Evolutionary conservation across 73 alveolate genomes (phyloP).

Genomic region (Paramecium sonneborni): DNA sequence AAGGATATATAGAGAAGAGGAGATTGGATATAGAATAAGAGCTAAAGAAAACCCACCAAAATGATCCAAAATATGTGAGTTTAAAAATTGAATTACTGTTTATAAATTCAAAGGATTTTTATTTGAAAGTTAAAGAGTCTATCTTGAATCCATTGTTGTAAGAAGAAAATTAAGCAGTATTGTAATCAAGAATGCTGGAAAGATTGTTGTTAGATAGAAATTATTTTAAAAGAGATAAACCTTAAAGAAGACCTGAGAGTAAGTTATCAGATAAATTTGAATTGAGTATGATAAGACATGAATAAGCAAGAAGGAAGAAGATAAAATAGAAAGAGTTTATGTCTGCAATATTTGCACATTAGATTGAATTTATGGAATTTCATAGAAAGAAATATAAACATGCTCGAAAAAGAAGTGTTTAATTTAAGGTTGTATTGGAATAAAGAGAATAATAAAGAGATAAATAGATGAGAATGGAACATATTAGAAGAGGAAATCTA

Average conservation of each 20-base stretch:
- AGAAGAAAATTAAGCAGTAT: slow-evolving; percentile 10
- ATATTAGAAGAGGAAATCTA: background rate
- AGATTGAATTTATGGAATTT: slow-evolving; percentile 86
- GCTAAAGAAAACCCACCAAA: background rate
- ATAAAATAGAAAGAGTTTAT: slow-evolving; percentile 92
- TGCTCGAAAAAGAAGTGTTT: slow-evolving; percentile 86
- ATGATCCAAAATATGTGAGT: slow-evolving; percentile 30
- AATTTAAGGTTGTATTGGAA: slow-evolving; percentile 86
- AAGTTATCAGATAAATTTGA: slow-evolving; percentile 57
- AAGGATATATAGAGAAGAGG: slow-evolving; percentile 43
- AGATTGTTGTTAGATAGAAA: slow-evolving; percentile 55
- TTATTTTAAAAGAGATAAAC: slow-evolving; percentile 60
- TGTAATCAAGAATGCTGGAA: slow-evolving; percentile 50
- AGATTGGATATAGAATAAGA: slow-evolving; percentile 26
- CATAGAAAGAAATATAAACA: slow-evolving; percentile 83
- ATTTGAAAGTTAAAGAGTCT: slow-evolving; percentile 31
- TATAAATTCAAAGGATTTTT: slow-evolving; percentile 28
- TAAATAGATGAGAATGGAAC: background rate
- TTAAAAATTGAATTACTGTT: slow-evolving; percentile 32
- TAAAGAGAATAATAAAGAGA: slow-evolving; percentile 77
- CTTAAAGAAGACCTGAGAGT: slow-evolving; percentile 55
- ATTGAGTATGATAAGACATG: slow-evolving; percentile 55
- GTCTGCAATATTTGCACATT: slow-evolving; percentile 82
- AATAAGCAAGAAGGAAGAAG: slow-evolving; percentile 79
- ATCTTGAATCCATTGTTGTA: slow-evolving; percentile 40